Base-by-base conservation (phyloP, 2,329 filamentous ascomycete species). In the Aureobasidium sp. region DNA sequence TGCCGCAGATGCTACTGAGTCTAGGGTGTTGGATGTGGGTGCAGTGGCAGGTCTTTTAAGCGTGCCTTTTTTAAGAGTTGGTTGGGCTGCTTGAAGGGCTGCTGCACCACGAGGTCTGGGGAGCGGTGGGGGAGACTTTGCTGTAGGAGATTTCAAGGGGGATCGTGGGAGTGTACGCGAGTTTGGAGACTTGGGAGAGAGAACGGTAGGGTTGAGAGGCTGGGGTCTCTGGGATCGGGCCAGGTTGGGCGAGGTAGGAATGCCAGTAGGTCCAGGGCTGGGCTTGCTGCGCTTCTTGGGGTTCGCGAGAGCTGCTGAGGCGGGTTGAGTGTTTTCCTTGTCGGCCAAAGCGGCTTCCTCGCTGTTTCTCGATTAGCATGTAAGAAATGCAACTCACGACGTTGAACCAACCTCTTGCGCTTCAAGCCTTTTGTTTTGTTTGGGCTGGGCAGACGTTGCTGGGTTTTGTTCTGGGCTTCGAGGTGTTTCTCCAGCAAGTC, bases 131-230 rank as follows among this genome's bases (percentile, higher is more conserved):
- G 61, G 47, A 17, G 60, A 65, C 31, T 67, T 71, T 64, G 83
- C 81, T 1, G 69, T 45, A 7, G 67, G 63, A 36, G 66, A 41
- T 73, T 69, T 80, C 62, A 81, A 69, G 1, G 81, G 82, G 1
- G 82, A 83, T 53, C 84, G 82, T 22, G 83, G 83, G 25, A 83
- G 77, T 17, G 88, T 81, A 57, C 89, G 85, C 6, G 89, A 88
- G 71, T 96, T 96, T 63, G 88, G 87, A 0, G 90, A 92, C 58
- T 89, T 88, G 1, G 91, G 91, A 1, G 91, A 96, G 2, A 96
- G 80, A 41, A 95, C 82, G 72, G 88, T 81, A 55, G 80, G 60
- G 7, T 68, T 67, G 52, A 53, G 76, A 64, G 83, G 74, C 66
- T 65, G 62, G 27, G 68, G 65, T 67, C 73, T 72, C 39, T 70